Evolutionary conservation across 257 asterid species (phyloP).

Genomic region (Ajuga chamaepitys): DNA sequence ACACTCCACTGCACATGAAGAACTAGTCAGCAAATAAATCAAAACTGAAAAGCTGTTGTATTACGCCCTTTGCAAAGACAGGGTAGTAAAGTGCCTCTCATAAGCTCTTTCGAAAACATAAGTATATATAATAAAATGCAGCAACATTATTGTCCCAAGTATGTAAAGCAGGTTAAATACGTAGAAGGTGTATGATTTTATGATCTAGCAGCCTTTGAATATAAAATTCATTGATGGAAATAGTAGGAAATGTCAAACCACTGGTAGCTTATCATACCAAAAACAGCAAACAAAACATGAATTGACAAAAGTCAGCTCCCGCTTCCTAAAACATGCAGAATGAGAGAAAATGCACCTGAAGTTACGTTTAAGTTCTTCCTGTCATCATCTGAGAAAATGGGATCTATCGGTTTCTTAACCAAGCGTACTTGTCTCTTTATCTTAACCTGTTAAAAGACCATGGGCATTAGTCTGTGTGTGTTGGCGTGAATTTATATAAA

Average conservation of each 20-base stretch:
- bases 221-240: background rate
- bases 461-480: background rate
- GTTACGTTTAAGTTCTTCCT: slow-evolving; percentile 36
- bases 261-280: background rate
- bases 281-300: background rate
- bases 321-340: background rate
- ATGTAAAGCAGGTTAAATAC: background rate
- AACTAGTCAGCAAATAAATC: background rate
- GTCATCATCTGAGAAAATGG: slow-evolving; percentile 56
- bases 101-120: background rate
- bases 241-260: background rate
- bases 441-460: slow-evolving; percentile 41
- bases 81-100: background rate
- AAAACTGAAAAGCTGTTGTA: background rate
- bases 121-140: background rate
- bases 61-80: background rate
- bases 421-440: slow-evolving; percentile 45
- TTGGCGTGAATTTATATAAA: background rate
- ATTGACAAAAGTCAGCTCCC: background rate
- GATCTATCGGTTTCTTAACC: slow-evolving; percentile 58
- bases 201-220: background rate
- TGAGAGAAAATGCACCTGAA: slow-evolving; percentile 32
- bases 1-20: slow-evolving; percentile 36
- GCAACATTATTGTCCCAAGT: background rate
- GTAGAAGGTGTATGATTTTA: background rate